phyloP scores from a whole-genome alignment of 129 eudicot species.

The Kitagawia praeruptora region DNA sequence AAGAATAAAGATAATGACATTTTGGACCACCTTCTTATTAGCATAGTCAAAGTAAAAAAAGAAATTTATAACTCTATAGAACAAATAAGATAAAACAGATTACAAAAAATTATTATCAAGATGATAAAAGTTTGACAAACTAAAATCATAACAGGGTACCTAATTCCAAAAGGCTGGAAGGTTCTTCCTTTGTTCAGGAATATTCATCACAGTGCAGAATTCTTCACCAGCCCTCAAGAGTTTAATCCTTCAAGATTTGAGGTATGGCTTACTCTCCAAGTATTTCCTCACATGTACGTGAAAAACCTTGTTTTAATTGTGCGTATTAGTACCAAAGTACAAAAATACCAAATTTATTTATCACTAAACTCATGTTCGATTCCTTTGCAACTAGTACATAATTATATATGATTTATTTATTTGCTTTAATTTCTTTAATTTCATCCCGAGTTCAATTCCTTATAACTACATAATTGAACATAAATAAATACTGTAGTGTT shows the following conservation, averaged over 20 bases:
- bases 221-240: constrained; percentile 55
- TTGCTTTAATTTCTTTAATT: no score
- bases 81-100: background rate
- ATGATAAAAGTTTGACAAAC: background rate
- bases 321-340: no score
- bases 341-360: no score
- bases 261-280: constrained; percentile 23
- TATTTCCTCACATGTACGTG: no score
- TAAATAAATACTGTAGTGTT: no score
- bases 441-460: no score
- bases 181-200: constrained; percentile 89
- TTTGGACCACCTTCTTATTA: constrained; percentile 10
- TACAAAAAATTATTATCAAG: background rate
- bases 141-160: constrained; percentile 47
- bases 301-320: no score
- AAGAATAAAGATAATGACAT: background rate
- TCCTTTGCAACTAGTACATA: no score
- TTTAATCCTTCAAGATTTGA: constrained; percentile 81
- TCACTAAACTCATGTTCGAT: no score
- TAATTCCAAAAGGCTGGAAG: constrained; percentile 95
- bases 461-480: no score
- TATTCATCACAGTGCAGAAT: constrained; percentile 82
- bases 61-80: background rate
- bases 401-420: no score
- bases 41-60: background rate